A percentile compares a stretch with the other conserved stretches of the same genome.
Conservation (phyloP, 2,329 filamentous ascomycete species). For the Epichloe uncinata region DNA sequence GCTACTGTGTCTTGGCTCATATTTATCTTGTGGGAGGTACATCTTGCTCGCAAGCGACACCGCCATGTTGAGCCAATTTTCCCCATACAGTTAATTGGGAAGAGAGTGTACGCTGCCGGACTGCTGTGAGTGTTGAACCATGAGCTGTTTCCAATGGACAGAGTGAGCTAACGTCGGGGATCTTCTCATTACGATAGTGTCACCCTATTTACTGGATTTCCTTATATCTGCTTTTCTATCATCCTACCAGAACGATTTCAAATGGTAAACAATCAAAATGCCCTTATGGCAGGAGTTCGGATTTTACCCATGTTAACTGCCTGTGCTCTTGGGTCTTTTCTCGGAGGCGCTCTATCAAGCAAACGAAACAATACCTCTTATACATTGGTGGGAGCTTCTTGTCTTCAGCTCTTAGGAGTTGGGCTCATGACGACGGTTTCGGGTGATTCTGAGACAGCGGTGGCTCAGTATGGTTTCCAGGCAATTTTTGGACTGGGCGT, state of each 20-base stretch:
- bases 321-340: conserved; percentile 42
- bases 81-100: conserved; percentile 32
- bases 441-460: conserved; percentile 18
- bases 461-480: conserved; percentile 39
- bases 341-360: conserved; percentile 39
- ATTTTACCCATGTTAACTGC: conserved; percentile 44
- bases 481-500: conserved; percentile 46
- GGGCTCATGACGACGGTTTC: conserved; percentile 34
- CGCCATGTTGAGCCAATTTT: conserved; percentile 40
- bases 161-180: background rate
- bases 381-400: conserved; percentile 34
- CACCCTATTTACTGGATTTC: conserved; percentile 43
- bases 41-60: conserved; percentile 24
- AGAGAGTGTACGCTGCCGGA: conserved; percentile 36
- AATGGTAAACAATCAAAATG: conserved; percentile 39
- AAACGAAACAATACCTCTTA: conserved; percentile 39
- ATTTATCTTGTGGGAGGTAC: conserved; percentile 38
- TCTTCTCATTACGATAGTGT: conserved; percentile 22
- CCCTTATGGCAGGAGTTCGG: conserved; percentile 41
- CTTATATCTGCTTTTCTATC: conserved; percentile 44
- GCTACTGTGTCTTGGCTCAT: conserved; percentile 33
- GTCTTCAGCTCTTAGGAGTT: conserved; percentile 38
- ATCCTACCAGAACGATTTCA: conserved; percentile 48
- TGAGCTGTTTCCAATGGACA: background rate
- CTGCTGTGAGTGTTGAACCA: conserved; percentile 29